Evolutionary conservation across 306 rosid genomes (phyloP).

Genomic region (Lithocarpus polystachyus): DNA sequence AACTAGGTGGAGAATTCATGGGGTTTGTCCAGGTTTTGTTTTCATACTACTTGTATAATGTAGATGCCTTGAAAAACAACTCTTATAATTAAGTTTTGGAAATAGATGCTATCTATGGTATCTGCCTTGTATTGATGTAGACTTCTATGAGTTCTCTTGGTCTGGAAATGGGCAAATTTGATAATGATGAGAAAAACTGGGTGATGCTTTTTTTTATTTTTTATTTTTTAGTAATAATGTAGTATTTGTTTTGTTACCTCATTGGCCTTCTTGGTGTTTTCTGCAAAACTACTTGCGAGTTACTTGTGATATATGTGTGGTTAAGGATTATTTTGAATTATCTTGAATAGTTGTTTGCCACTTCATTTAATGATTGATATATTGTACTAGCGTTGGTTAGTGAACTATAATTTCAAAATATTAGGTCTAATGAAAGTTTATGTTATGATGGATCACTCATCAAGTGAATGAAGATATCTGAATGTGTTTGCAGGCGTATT

Average conservation of each 20-base stretch:
- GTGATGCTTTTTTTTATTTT: neutral
- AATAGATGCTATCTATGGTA: neutral
- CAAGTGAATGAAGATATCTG: neutral
- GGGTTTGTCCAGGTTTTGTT: conserved; percentile 8
- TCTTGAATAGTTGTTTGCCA: neutral
- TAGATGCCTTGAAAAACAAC: neutral
- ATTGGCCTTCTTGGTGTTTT: neutral
- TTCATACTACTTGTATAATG: neutral
- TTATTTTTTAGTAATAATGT: neutral
- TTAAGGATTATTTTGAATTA: neutral
- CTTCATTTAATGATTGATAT: neutral
- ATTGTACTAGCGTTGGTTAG: neutral
- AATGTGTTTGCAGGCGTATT: too few species aligned
- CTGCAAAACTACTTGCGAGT: neutral
- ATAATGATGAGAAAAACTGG: neutral
- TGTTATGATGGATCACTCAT: neutral
- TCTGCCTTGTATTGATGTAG: neutral
- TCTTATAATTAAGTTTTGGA: neutral
- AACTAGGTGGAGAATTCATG: neutral
- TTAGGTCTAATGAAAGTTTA: neutral
- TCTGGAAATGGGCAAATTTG: neutral
- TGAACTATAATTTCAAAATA: neutral
- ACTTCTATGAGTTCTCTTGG: neutral
- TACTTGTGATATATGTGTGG: neutral
- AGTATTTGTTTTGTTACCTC: neutral